Percentiles rank a stretch among this genome's conserved stretches.
phyloP scores from a whole-genome alignment of 805 yeast genomes.

The Phaffomyces opuntiae region DNA sequence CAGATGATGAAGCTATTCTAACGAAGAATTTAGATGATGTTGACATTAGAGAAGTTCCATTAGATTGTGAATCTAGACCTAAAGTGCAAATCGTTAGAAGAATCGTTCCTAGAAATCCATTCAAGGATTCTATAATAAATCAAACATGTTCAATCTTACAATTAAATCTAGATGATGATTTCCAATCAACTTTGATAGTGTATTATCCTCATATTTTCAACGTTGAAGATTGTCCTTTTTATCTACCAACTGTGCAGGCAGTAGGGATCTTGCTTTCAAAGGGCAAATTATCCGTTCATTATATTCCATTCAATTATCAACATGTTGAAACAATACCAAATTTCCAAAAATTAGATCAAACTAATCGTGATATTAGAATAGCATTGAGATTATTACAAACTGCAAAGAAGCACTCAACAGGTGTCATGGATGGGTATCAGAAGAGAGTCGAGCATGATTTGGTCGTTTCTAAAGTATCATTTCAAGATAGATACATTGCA shows the following conservation, averaged over 20 bases:
- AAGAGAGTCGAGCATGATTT: conserved; percentile 85
- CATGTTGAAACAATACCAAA: conserved; percentile 21
- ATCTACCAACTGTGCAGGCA: conserved; percentile 78
- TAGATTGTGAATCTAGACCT: conserved; percentile 25
- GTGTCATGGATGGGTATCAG: conserved; percentile 77
- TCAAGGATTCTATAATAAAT: conserved; percentile 72
- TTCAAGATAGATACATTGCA: conserved; percentile 74
- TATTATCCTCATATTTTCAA: conserved; percentile 70
- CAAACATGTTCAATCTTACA: conserved; percentile 68
- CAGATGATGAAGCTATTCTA: conserved; percentile 18
- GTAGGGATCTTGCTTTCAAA: conserved; percentile 58
- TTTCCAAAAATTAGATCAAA: conserved; percentile 30
- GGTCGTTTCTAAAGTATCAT: conserved; percentile 73
- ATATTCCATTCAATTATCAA: conserved; percentile 47
- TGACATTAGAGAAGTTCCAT: conserved; percentile 27
- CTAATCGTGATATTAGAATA: conserved; percentile 69
- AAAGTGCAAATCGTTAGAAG: conserved; percentile 63
- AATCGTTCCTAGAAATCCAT: conserved; percentile 87
- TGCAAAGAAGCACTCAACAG: conserved; percentile 74
- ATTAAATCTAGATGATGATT: conserved; percentile 18
- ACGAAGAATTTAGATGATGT: conserved; percentile 35
- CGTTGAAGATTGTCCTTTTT: conserved; percentile 68
- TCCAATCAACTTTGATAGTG: conserved; percentile 47
- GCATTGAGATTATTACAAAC: conserved; percentile 77
- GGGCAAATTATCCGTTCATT: conserved; percentile 58